Percentiles rank a stretch among this genome's conserved stretches.
Conservation (phyloP, 139 green algal genomes). For the Tetratostichococcus sp. region DNA sequence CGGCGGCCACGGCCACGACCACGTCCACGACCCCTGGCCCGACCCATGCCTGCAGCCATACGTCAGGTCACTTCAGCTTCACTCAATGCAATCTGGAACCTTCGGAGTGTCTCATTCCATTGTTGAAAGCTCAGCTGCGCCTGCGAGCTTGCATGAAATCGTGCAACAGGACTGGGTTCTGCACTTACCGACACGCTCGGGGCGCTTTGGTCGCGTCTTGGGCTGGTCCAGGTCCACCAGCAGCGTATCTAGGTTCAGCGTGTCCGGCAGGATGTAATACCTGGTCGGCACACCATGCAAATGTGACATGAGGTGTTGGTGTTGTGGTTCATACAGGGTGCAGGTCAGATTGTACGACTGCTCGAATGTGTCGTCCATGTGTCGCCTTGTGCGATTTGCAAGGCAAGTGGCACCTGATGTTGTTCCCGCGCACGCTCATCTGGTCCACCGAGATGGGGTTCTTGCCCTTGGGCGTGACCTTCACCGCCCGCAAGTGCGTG, state of each 20-base stretch:
- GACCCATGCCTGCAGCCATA: neutral
- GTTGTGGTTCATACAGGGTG: too few species aligned
- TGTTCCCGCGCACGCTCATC: conserved; percentile 85
- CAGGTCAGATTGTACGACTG: too few species aligned
- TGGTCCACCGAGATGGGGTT: conserved; percentile 83
- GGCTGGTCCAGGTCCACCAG: conserved; percentile 95
- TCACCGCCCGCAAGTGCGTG: conserved; percentile 96
- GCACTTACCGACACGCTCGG: conserved; percentile 16
- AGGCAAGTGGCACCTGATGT: conserved; percentile 69
- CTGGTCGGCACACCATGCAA: conserved; percentile 42
- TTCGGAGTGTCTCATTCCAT: too few species aligned
- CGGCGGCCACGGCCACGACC: too few species aligned
- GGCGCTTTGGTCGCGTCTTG: conserved; percentile 83
- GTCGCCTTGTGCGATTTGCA: too few species aligned
- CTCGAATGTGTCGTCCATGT: too few species aligned
- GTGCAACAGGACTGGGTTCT: neutral
- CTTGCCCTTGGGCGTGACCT: conserved; percentile 90
- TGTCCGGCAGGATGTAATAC: conserved; percentile 98
- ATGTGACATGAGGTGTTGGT: too few species aligned
- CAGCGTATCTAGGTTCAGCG: conserved; percentile 96
- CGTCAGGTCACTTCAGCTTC: too few species aligned
- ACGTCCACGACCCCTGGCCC: neutral
- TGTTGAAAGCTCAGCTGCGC: too few species aligned
- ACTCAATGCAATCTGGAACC: too few species aligned
- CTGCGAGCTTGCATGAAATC: too few species aligned